phyloP scores from a whole-genome alignment of 805 yeast species.

The Barnettozyma populi region DNA sequence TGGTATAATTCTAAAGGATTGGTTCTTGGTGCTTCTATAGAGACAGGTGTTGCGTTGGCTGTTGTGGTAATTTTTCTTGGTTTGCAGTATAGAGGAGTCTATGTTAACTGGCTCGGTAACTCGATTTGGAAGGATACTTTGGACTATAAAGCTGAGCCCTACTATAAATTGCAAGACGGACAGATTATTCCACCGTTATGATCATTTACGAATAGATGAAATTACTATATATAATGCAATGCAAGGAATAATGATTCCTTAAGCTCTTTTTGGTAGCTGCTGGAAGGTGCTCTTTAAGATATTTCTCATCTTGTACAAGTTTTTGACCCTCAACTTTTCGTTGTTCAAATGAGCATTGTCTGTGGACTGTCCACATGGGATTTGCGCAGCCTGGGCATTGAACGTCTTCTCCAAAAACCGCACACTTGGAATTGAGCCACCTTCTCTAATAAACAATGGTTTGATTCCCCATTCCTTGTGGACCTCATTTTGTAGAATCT shows the following conservation, averaged over 20 bases:
- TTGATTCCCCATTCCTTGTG: slow-evolving; percentile 68
- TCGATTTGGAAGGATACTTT: slow-evolving; percentile 38
- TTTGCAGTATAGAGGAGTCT: slow-evolving; percentile 41
- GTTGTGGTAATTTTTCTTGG: slow-evolving; percentile 50
- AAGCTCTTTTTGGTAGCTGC: slow-evolving; percentile 17
- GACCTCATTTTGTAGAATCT: slow-evolving; percentile 57
- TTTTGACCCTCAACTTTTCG: slow-evolving; percentile 75
- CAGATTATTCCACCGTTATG: slow-evolving; percentile 20
- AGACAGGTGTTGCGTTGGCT: slow-evolving; percentile 59
- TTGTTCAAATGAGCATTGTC: slow-evolving; percentile 92
- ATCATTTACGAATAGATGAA: not conserved
- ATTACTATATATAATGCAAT: not conserved
- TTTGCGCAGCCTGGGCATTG: slow-evolving; percentile 86
- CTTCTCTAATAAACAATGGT: slow-evolving; percentile 88
- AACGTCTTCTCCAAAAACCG: slow-evolving; percentile 78
- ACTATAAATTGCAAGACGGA: slow-evolving; percentile 32
- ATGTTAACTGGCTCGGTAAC: slow-evolving; percentile 57
- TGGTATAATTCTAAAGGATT: slow-evolving; percentile 63
- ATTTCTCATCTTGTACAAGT: slow-evolving; percentile 66
- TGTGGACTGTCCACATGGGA: slow-evolving; percentile 93
- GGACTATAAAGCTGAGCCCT: slow-evolving; percentile 30
- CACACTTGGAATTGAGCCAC: slow-evolving; percentile 93
- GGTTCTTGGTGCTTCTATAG: slow-evolving; percentile 55
- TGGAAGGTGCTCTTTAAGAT: slow-evolving; percentile 37
- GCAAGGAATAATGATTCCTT: not conserved